phyloP scores from a whole-genome alignment of 306 rosid species.

The Castanea crenata region DNA sequence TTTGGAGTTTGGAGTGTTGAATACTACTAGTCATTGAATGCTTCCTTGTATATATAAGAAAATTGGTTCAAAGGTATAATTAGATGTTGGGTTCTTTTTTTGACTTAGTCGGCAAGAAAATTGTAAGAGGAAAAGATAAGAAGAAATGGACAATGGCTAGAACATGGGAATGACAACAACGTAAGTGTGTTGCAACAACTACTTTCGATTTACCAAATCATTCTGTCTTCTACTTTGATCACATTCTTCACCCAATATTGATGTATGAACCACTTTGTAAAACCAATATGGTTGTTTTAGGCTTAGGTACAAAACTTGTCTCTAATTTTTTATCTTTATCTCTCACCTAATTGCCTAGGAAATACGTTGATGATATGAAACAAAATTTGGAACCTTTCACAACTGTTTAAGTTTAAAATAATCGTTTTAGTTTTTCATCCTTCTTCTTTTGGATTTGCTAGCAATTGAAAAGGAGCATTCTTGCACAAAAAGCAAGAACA shows the following conservation, averaged over 20 bases:
- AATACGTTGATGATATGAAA: not conserved
- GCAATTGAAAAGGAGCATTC: not conserved
- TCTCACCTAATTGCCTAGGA: not conserved
- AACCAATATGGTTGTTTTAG: not conserved
- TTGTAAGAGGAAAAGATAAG: slow-evolving; percentile 10
- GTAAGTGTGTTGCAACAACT: slow-evolving; percentile 8
- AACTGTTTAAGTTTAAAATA: not conserved
- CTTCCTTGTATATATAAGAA: not conserved
- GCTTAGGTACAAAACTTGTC: not conserved
- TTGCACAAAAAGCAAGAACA: not conserved
- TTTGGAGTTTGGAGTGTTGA: not conserved
- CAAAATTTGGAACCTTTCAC: not conserved
- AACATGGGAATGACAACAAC: slow-evolving; percentile 21
- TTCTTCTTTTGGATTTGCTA: not conserved
- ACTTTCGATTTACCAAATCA: slow-evolving; percentile 5
- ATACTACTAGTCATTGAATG: not conserved
- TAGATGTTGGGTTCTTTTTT: not conserved
- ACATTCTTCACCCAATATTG: not conserved
- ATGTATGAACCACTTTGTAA: not conserved
- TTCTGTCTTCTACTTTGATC: slow-evolving; percentile 2
- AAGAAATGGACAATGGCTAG: slow-evolving; percentile 12
- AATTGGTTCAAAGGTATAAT: slow-evolving; percentile 1
- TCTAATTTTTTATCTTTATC: not conserved
- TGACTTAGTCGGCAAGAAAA: slow-evolving; percentile 19
- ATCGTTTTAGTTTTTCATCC: not conserved